These are phyloP conservation scores for Penicillium samsonianum DNA, from an alignment of 495 filamentous ascomycete species.

Conservation along the genomic window DNA sequence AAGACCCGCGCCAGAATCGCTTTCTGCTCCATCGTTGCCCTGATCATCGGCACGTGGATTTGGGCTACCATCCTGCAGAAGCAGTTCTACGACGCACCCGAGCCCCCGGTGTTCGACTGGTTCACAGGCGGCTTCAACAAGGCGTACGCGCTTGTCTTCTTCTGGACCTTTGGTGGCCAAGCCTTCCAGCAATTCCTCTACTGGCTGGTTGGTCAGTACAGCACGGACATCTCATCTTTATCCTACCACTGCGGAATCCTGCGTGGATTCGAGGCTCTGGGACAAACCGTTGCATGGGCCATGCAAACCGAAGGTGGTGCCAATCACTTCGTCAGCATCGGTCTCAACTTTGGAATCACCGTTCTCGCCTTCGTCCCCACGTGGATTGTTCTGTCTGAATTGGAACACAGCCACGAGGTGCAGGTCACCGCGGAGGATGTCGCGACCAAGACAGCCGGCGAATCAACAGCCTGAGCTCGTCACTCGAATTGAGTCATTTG, in stretches of 20 bases:
- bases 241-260: conserved; percentile 39
- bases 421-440: conserved; percentile 30
- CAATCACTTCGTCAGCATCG: conserved; percentile 40
- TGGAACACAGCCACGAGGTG: conserved; percentile 39
- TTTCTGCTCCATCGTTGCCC: conserved; percentile 28
- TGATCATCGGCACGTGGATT: conserved; percentile 36
- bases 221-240: conserved; percentile 34
- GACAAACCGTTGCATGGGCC: conserved; percentile 39
- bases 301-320: conserved; percentile 37
- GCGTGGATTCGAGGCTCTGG: conserved; percentile 35
- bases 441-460: conserved; percentile 8
- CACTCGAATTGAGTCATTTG: background rate
- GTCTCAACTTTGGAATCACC: conserved; percentile 38
- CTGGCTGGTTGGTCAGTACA: conserved; percentile 38
- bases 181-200: conserved; percentile 41
- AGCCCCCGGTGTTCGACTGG: conserved; percentile 34
- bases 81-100: conserved; percentile 30
- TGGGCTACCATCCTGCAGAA: conserved; percentile 36
- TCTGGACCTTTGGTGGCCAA: conserved; percentile 37
- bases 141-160: conserved; percentile 36
- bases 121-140: conserved; percentile 37
- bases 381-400: conserved; percentile 36
- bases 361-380: conserved; percentile 34
- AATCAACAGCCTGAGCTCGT: conserved; percentile 5
- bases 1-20: conserved; percentile 34